Conservation (phyloP, 352 stramenopile genomes). For the Phytopythium cucurbitacearum region DNA sequence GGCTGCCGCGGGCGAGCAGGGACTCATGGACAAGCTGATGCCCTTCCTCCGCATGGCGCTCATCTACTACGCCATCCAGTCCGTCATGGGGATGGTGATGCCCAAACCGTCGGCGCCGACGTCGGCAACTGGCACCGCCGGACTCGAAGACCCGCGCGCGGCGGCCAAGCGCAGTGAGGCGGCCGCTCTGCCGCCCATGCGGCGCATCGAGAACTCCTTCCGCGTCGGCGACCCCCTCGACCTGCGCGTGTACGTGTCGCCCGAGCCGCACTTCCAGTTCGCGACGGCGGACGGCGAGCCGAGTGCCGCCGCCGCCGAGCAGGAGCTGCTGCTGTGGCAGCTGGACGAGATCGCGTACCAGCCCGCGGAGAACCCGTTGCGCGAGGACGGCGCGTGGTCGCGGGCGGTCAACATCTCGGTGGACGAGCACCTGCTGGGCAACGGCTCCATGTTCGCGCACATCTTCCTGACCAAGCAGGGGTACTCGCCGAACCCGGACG, state of each 20-base stretch:
- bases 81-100: constrained; percentile 37
- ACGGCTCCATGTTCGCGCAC: constrained; percentile 82
- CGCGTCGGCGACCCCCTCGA: constrained; percentile 37
- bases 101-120: constrained; percentile 10
- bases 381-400: constrained; percentile 47
- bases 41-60: constrained; percentile 69
- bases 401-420: constrained; percentile 67
- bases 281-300: constrained; percentile 19
- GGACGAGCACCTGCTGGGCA: constrained; percentile 57
- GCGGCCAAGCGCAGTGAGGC: neutral
- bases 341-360: constrained; percentile 56
- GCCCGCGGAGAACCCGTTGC: constrained; percentile 30
- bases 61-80: constrained; percentile 80
- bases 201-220: constrained; percentile 55
- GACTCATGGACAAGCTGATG: constrained; percentile 55
- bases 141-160: constrained; percentile 8
- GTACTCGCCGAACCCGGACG: constrained; percentile 61
- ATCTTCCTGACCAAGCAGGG: constrained; percentile 78
- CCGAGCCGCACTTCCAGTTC: constrained; percentile 44
- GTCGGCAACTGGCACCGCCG: neutral
- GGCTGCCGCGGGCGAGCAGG: constrained; percentile 22
- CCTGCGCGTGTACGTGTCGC: constrained; percentile 68
- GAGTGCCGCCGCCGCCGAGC: constrained; percentile 24
- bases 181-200: constrained; percentile 3
- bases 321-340: constrained; percentile 58